Evolutionary conservation across 148 eudicot species (phyloP).

Genomic region (Heliamphora exappendiculata): DNA sequence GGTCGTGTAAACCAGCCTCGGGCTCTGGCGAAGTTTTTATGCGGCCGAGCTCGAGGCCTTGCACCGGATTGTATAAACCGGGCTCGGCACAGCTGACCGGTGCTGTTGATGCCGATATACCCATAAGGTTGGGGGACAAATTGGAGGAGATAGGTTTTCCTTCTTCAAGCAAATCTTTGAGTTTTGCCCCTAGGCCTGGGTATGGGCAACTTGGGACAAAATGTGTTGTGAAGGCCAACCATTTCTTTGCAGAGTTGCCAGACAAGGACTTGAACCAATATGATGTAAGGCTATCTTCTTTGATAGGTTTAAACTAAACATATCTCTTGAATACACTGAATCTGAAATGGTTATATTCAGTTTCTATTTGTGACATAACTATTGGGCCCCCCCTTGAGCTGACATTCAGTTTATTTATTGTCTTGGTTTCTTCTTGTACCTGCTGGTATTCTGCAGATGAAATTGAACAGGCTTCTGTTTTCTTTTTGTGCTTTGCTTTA

Average conservation of each 20-base stretch:
- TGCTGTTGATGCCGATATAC: conserved; percentile 11
- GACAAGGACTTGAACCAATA: conserved; percentile 62
- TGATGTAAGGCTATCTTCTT: conserved; percentile 42
- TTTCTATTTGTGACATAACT: conserved; percentile 2
- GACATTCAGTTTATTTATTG: conserved; percentile 21
- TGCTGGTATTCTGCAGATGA: conserved; percentile 14
- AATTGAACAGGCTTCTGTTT: conserved; percentile 19
- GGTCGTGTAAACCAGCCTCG: no score
- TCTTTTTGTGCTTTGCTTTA: conserved; percentile 23
- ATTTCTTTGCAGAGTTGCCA: conserved; percentile 63
- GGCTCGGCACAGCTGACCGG: conserved; percentile 5
- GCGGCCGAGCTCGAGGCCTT: conserved; percentile 55
- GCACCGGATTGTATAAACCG: conserved; percentile 32
- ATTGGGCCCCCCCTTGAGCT: conserved; percentile 23
- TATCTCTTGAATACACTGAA: conserved; percentile 1
- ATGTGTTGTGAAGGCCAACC: conserved; percentile 78
- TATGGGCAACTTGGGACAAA: conserved; percentile 57
- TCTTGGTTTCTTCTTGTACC: conserved; percentile 13
- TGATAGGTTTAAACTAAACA: conserved; percentile 5
- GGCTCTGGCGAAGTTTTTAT: conserved; percentile 34
- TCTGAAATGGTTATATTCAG: neutral
- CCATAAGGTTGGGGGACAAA: conserved; percentile 19
- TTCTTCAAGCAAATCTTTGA: conserved; percentile 43
- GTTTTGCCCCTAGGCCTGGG: conserved; percentile 57
- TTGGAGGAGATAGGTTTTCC: conserved; percentile 36